A percentile compares a stretch with the other conserved stretches of the same genome.
Conservation (phyloP, 768 basidiomycete species). For the Leucosporidium yakuticum region DNA sequence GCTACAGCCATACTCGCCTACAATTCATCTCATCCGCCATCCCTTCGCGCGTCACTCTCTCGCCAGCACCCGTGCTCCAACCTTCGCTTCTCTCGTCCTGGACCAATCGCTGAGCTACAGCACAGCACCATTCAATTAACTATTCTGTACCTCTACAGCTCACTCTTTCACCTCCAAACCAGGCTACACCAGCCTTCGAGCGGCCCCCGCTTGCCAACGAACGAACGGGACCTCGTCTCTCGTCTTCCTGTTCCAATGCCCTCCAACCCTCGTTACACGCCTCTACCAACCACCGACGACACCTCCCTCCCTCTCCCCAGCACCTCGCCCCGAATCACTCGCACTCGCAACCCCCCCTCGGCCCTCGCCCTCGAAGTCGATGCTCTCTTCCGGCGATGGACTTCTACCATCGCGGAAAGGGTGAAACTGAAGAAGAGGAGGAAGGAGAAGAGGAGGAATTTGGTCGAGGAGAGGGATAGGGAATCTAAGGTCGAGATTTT, state of each 20-base stretch:
- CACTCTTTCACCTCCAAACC: not conserved
- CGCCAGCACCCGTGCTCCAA: too few species aligned
- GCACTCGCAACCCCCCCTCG: not conserved
- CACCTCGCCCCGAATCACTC: not conserved
- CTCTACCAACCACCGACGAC: not conserved
- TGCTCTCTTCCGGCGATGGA: slow-evolving; percentile 57
- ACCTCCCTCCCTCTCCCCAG: not conserved
- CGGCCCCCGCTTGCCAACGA: not conserved
- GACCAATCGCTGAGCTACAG: not conserved
- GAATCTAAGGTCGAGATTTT: not conserved
- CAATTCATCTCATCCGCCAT: too few species aligned
- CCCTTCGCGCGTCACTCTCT: too few species aligned
- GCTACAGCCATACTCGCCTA: too few species aligned
- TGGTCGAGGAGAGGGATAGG: not conserved
- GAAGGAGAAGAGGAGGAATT: not conserved
- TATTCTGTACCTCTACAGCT: too few species aligned
- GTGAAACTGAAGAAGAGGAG: slow-evolving; percentile 64
- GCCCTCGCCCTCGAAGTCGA: slow-evolving; percentile 1
- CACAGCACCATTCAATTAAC: not conserved
- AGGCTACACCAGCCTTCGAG: not conserved
- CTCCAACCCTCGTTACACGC: not conserved
- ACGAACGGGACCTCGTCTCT: not conserved
- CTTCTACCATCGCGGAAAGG: slow-evolving; percentile 76
- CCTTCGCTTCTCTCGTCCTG: not conserved
- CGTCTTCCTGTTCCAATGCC: not conserved